Evolutionary conservation across 2,329 filamentous ascomycete genomes (phyloP).

Genomic region (Falciphora oryzae): DNA sequence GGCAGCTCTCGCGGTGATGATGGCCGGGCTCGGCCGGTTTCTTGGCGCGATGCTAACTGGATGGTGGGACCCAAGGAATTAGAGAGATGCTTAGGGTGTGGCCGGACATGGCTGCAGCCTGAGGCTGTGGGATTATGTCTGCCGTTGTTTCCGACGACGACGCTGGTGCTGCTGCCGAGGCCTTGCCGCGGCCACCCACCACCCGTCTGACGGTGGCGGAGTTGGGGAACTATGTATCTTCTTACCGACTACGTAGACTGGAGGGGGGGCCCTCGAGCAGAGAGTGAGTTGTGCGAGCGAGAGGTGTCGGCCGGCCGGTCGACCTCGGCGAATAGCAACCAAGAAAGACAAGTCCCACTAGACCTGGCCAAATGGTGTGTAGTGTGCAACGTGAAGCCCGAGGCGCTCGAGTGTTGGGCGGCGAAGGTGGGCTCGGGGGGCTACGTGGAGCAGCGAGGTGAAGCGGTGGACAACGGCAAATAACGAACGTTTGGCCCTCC

Average conservation of each 20-base stretch:
- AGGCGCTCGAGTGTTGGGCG: neutral
- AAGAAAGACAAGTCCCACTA: neutral
- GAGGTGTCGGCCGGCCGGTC: neutral
- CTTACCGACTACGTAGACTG: neutral
- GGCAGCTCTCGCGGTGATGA: neutral
- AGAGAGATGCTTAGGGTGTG: neutral
- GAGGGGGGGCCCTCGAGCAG: neutral
- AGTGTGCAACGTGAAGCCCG: neutral
- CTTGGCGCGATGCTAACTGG: neutral
- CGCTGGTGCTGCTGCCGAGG: neutral
- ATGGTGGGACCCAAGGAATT: neutral
- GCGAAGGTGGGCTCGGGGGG: neutral
- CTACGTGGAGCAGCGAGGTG: neutral
- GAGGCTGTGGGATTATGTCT: neutral
- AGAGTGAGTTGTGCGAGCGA: neutral
- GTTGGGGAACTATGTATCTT: neutral
- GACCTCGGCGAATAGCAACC: neutral
- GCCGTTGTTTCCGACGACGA: neutral
- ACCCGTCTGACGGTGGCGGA: neutral
- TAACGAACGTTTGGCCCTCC: neutral
- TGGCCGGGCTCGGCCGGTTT: neutral
- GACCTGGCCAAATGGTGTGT: neutral
- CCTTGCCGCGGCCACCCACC: neutral
- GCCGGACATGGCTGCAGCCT: neutral
- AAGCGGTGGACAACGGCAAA: neutral